Evolutionary conservation across 176 grass and related monocot genomes (phyloP).

Genomic region (Paspalum notatum): DNA sequence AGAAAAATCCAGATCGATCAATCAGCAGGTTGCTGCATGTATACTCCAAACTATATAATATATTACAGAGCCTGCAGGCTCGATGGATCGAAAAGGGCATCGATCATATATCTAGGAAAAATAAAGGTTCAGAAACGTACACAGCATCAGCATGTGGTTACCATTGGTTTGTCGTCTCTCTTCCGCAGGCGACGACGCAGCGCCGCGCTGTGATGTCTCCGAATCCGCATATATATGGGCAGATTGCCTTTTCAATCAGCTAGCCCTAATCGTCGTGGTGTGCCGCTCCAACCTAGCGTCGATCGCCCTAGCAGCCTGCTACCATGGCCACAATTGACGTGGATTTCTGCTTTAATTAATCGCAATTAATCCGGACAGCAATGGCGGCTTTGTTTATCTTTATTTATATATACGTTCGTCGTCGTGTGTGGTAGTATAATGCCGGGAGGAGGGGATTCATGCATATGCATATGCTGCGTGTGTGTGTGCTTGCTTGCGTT

Average conservation of each 20-base stretch:
- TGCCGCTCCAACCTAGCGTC: not conserved
- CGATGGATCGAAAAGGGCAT: conserved; percentile 2
- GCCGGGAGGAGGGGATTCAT: not conserved
- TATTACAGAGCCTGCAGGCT: not conserved
- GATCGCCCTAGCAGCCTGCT: not conserved
- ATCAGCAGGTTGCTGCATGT: not conserved
- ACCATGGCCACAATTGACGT: conserved; percentile 33
- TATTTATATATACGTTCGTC: not conserved
- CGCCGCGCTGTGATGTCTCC: conserved; percentile 28
- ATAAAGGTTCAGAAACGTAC: not conserved
- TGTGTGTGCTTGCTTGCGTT: conserved; percentile 38
- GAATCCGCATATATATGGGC: not conserved
- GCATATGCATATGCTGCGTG: not conserved
- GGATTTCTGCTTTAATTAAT: not conserved
- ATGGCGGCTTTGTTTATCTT: not conserved
- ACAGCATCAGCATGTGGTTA: conserved; percentile 19
- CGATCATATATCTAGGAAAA: no score
- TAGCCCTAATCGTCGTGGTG: not conserved
- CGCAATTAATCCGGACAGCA: not conserved
- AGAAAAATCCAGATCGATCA: not conserved
- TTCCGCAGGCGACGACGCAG: conserved; percentile 18
- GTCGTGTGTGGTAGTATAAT: not conserved
- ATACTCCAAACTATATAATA: conserved; percentile 1
- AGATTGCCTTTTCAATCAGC: not conserved
- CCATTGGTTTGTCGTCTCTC: not conserved